Percentiles rank a stretch among this genome's conserved stretches.
Evolutionary conservation across 2,329 filamentous ascomycete genomes (phyloP).

Genomic region (Clarireedia hainanense): DNA sequence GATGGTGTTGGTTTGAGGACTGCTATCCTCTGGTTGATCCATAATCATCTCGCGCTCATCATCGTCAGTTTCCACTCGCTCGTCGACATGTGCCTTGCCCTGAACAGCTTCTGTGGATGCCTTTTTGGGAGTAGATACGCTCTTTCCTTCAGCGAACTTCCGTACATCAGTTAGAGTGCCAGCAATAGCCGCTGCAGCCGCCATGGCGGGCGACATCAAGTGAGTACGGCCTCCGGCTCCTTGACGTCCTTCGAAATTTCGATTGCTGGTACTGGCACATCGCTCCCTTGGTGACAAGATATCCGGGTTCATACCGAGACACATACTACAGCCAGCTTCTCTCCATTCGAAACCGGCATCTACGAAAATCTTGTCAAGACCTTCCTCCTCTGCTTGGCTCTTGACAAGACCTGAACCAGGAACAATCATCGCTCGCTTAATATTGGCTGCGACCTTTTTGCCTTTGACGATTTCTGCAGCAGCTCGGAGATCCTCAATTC

Average conservation of each 20-base stretch:
- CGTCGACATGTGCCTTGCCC: conserved; percentile 37
- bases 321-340: conserved; percentile 98
- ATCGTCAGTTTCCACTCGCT: conserved; percentile 43
- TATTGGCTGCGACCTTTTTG: conserved; percentile 75
- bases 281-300: conserved; percentile 88
- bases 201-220: conserved; percentile 96
- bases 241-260: conserved; percentile 95
- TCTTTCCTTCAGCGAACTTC: conserved; percentile 53
- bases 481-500: conserved; percentile 89
- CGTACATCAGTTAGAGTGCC: conserved; percentile 91
- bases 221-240: conserved; percentile 87
- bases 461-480: conserved; percentile 83
- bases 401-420: conserved; percentile 94
- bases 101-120: conserved; percentile 13
- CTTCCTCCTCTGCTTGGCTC: conserved; percentile 81
- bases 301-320: conserved; percentile 98
- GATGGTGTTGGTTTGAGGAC: conserved; percentile 56
- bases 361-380: conserved; percentile 83
- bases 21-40: conserved; percentile 56
- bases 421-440: conserved; percentile 93
- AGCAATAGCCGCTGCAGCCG: conserved; percentile 79
- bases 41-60: conserved; percentile 44
- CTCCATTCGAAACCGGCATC: conserved; percentile 97
- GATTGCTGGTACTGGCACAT: conserved; percentile 91
- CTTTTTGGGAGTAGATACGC: conserved; percentile 15